phyloP scores from a whole-genome alignment of 139 green algal genomes.

The Pleodorina starrii region DNA sequence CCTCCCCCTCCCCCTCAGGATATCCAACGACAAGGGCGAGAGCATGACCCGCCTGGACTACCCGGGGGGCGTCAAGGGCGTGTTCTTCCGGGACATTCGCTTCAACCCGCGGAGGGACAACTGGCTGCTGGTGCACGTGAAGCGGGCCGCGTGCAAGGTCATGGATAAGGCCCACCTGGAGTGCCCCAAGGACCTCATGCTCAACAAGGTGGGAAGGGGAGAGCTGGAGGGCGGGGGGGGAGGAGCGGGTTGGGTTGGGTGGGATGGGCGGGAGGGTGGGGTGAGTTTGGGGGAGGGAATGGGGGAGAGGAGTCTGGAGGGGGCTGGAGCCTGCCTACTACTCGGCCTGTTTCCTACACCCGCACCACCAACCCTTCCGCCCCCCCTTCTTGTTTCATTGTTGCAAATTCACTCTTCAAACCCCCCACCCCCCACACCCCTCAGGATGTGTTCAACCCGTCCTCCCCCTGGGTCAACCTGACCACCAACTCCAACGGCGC shows the following conservation, averaged over 20 bases:
- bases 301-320: too few species aligned
- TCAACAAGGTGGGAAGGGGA: constrained; percentile 74
- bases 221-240: too few species aligned
- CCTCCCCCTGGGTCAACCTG: constrained; percentile 84
- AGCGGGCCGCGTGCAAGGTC: constrained; percentile 60
- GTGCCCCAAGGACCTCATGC: constrained; percentile 81
- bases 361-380: too few species aligned
- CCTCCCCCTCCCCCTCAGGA: constrained; percentile 29
- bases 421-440: too few species aligned
- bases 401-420: too few species aligned
- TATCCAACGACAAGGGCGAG: constrained; percentile 53
- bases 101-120: constrained; percentile 38
- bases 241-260: too few species aligned
- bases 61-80: constrained; percentile 27
- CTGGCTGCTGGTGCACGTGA: constrained; percentile 66
- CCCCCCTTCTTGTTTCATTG: too few species aligned
- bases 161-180: constrained; percentile 59
- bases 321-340: too few species aligned
- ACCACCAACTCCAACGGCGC: constrained; percentile 77
- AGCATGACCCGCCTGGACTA: constrained; percentile 40
- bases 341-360: too few species aligned
- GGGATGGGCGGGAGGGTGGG: too few species aligned
- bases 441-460: constrained; percentile 67
- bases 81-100: neutral
- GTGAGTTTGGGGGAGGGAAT: too few species aligned